Evolutionary conservation across 768 basidiomycete species (phyloP).

Genomic region (Pluteus cervinus): DNA sequence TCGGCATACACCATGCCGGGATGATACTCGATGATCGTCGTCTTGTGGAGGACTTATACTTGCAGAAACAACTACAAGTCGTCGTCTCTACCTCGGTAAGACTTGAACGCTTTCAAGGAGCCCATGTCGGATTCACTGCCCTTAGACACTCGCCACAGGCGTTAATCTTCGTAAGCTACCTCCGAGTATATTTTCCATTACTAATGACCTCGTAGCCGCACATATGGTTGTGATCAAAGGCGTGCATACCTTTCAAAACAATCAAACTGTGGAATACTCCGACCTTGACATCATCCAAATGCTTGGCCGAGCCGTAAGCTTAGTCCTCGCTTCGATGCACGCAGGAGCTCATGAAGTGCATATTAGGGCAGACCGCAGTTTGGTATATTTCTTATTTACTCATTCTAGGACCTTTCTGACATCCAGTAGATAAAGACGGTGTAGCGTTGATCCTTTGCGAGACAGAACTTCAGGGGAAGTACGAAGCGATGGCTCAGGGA

Average conservation of each 20-base stretch:
- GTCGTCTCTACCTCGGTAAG: constrained; percentile 82
- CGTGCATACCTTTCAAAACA: constrained; percentile 73
- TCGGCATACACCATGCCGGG: constrained; percentile 93
- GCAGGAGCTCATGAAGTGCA: not conserved
- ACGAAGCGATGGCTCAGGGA: constrained; percentile 61
- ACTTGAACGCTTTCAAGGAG: constrained; percentile 2
- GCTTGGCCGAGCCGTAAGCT: constrained; percentile 84
- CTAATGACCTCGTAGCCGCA: constrained; percentile 53
- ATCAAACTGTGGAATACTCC: constrained; percentile 70
- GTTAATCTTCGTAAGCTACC: constrained; percentile 79
- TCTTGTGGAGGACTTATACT: constrained; percentile 66
- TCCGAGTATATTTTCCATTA: constrained; percentile 1
- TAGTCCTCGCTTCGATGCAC: not conserved
- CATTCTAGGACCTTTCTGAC: not conserved
- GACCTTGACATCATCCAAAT: constrained; percentile 95
- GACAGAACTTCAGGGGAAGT: constrained; percentile 62
- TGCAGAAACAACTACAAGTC: constrained; percentile 56
- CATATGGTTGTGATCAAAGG: constrained; percentile 93
- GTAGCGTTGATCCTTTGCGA: constrained; percentile 83
- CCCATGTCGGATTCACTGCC: constrained; percentile 5
- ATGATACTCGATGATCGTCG: constrained; percentile 67
- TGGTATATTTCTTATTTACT: constrained; percentile 35
- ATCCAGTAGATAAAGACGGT: constrained; percentile 65
- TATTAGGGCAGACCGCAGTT: constrained; percentile 87
- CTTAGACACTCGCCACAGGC: constrained; percentile 88